Conservation (phyloP, 1,284 basidiomycete genomes). For the Psilocybe mexicana region DNA sequence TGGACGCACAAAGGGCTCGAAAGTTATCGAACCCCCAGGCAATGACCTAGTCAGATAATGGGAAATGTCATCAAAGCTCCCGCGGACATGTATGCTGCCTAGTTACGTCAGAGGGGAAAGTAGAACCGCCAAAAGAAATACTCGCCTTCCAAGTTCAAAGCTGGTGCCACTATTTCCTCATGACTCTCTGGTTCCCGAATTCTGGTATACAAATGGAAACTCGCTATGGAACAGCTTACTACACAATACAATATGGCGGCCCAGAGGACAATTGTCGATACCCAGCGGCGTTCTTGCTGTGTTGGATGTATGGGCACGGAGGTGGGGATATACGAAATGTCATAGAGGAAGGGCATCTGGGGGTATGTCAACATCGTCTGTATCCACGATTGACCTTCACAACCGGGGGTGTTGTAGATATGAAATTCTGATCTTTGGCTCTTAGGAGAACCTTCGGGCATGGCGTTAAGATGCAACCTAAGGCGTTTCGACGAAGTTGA, state of each 20-base stretch:
- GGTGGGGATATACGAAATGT: background rate
- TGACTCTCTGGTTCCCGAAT: background rate
- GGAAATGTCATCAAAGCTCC: constrained; percentile 3
- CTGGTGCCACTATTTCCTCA: background rate
- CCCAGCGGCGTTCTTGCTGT: constrained; percentile 17
- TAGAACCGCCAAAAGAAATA: background rate
- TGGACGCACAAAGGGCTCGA: constrained; percentile 20
- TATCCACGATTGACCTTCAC: background rate
- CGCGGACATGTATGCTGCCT: background rate
- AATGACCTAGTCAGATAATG: constrained; percentile 16
- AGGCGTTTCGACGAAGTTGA: constrained; percentile 44
- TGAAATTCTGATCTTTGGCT: background rate
- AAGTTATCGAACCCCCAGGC: background rate
- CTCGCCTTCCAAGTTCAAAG: background rate
- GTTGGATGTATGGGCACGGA: background rate
- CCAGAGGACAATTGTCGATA: constrained; percentile 6
- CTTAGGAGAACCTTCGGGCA: background rate
- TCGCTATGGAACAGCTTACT: constrained; percentile 19
- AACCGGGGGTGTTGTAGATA: background rate
- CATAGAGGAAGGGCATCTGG: background rate
- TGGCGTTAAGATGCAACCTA: constrained; percentile 20
- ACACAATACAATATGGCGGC: constrained; percentile 18
- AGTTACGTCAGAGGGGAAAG: background rate
- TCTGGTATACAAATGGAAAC: constrained; percentile 8
- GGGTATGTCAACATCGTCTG: background rate